Evolutionary conservation across 371 early-diverging fungal species (phyloP), one percentile per base, ranked within the genome.

Genomic region (Umbelopsis sp.): DNA sequence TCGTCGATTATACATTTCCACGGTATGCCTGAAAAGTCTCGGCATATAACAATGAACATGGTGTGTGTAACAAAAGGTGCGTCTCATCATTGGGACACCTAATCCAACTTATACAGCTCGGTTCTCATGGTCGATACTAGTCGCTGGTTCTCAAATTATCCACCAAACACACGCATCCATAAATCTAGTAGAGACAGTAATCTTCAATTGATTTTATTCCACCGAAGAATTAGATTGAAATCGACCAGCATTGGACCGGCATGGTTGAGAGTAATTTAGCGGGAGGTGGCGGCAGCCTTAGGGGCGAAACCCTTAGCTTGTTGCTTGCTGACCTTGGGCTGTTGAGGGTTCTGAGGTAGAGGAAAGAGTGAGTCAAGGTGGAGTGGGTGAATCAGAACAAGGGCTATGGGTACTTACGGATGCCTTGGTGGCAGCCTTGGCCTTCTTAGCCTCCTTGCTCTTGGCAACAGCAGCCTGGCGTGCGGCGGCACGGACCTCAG

Each of bases 401-500:
- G 29, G 11, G 10, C 6, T 24, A 22, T 22, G 22, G 20, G n/a
- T 25, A 52, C 52, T 11, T 52, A 52, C 52, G 32, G 11, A 16
- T 7, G 20, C 25, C 91, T 93, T 96, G 84, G 91, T 89, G 71
- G 90, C 88, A 72, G 87, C 86, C 66, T 90, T 91, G 69, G 81
- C 88, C 87, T 87, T 91, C 87, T 92, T 92, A 83, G 91, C 87
- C 68, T 92, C 94, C 93, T 96, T 97, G 82, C 87, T 89, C 82
- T 92, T 91, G 73, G 86, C 83, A 70, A 94, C 85, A 69, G 97
- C 97, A 73, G 90, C 90, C 65, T 91, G 86, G 72, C 99, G 95
- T 72, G 93, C 93, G 69, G 96, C 95, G 73, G 93, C 93, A 80
- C 97, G 93, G 72, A 93, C 91, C 81, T 94, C 98, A 69, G 97